phyloP scores from a whole-genome alignment of 2,329 filamentous ascomycete genomes.

The Dendrostoma leiphaemia region DNA sequence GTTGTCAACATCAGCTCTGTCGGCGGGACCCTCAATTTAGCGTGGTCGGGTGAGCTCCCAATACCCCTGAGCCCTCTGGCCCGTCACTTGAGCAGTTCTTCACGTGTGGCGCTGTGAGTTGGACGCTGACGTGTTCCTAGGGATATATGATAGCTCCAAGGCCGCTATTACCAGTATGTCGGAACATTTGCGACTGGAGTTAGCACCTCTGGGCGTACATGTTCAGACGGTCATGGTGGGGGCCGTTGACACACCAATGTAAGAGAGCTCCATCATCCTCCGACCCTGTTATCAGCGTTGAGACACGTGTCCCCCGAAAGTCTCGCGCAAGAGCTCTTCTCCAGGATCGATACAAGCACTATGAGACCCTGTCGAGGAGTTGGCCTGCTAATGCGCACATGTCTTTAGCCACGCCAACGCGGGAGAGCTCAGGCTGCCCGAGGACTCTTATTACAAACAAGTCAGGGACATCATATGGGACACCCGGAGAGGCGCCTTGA shows the following conservation, averaged over 20 bases:
- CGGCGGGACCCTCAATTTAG: slow-evolving; percentile 8
- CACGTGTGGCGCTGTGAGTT: background rate
- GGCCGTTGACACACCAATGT: background rate
- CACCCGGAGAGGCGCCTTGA: background rate
- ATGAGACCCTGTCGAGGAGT: no score
- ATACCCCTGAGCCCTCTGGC: background rate
- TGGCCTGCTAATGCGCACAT: background rate
- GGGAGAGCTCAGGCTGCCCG: slow-evolving; percentile 1
- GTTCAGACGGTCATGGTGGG: slow-evolving; percentile 23
- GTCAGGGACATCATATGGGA: background rate
- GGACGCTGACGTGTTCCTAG: background rate
- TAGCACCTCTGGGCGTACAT: slow-evolving; percentile 20
- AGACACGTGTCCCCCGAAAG: no score
- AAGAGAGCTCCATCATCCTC: background rate
- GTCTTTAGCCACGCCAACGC: background rate
- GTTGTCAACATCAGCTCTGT: slow-evolving; percentile 24
- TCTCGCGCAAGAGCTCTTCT: no score
- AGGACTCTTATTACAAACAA: slow-evolving; percentile 6
- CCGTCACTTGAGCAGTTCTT: background rate
- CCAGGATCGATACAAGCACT: no score
- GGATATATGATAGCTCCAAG: slow-evolving; percentile 19
- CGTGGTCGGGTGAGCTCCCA: slow-evolving; percentile 21
- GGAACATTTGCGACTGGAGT: slow-evolving; percentile 20
- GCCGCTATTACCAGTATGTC: slow-evolving; percentile 15
- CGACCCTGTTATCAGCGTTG: no score